Evolutionary conservation across 495 filamentous ascomycete genomes (phyloP), one percentile per base, ranked within the genome.

Genomic region (Letharia lupina): DNA sequence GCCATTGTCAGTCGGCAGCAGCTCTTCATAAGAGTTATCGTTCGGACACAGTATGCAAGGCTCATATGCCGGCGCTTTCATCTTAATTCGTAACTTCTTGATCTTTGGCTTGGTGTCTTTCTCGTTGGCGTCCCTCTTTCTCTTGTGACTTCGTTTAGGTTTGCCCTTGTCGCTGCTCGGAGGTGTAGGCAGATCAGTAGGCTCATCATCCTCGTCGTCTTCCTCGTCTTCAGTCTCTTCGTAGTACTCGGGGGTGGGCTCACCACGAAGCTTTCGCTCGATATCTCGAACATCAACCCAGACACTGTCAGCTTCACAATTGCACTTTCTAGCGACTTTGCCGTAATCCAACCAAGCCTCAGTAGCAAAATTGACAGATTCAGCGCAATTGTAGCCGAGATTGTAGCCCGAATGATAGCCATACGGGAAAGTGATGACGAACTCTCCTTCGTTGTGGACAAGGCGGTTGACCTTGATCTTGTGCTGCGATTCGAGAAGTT

Each of bases 391-490:
- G 76, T 99, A 99, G 16, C 95, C 94, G 44, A 99, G 77, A 69
- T 99, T 99, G 75, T 93, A 99, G 13, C 94, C 94, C 12, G 94
- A 99, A 72, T 99, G 94, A 75, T 99, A 99, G 35, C 94, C 94
- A 68, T 97, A 98, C 0, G 94, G 94, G 73, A 94, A 99, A 0
- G 94, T 99, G 66, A 99, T 96, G 65, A 99, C 91, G 70, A 99
- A 99, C 72, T 99, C 94, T 65, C 93, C 91, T 72, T 96, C 94
- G 68, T 95, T 89, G 62, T 96, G 95, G n/a, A 97, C 90, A 60
- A 96, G 81, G 64, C 87, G 90, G 77, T 99, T 99, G 69, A 97
- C 94, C 41, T 89, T 91, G 78, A 99, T 96, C 66, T 90, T 90
- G 77, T 88, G 95, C 64, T 93, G 86, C 40, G 88, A 88, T 66